phyloP scores from a whole-genome alignment of 331 rosid species.

The Arachis monticola region DNA sequence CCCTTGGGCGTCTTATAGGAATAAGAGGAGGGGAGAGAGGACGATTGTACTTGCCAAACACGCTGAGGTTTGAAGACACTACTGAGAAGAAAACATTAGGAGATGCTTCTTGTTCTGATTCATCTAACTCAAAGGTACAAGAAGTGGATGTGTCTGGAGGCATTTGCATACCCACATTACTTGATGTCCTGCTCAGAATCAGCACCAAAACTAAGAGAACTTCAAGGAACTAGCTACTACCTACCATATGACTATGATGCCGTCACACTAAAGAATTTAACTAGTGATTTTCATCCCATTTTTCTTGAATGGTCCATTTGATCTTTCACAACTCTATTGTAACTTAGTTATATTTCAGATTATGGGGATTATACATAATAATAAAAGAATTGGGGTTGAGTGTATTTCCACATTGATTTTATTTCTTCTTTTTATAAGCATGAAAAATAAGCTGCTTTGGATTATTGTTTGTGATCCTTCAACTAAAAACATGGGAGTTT shows the following conservation, averaged over 20 bases:
- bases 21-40: slow-evolving; percentile 55
- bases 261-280: slow-evolving; percentile 1
- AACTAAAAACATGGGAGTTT: too few relatives aligned
- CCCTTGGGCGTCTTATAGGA: slow-evolving; percentile 80
- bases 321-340: not conserved
- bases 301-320: slow-evolving; percentile 29
- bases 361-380: not conserved
- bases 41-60: slow-evolving; percentile 55
- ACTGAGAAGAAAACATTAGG: slow-evolving; percentile 37
- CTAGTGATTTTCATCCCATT: slow-evolving; percentile 26
- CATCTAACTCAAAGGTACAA: slow-evolving; percentile 40
- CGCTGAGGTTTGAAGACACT: slow-evolving; percentile 49
- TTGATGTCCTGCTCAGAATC: slow-evolving; percentile 56
- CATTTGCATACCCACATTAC: slow-evolving; percentile 61
- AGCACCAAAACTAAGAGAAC: slow-evolving; percentile 58
- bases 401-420: not conserved
- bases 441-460: not conserved
- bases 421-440: too few relatives aligned
- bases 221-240: slow-evolving; percentile 39
- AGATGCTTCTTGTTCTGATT: slow-evolving; percentile 34
- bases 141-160: slow-evolving; percentile 44
- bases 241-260: not conserved
- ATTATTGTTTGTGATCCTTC: too few relatives aligned
- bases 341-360: slow-evolving; percentile 24
- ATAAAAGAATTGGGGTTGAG: not conserved